Evolutionary conservation across 805 yeast species (phyloP), one percentile per base, ranked within the genome.

Genomic region (Yarrowia sp.): DNA sequence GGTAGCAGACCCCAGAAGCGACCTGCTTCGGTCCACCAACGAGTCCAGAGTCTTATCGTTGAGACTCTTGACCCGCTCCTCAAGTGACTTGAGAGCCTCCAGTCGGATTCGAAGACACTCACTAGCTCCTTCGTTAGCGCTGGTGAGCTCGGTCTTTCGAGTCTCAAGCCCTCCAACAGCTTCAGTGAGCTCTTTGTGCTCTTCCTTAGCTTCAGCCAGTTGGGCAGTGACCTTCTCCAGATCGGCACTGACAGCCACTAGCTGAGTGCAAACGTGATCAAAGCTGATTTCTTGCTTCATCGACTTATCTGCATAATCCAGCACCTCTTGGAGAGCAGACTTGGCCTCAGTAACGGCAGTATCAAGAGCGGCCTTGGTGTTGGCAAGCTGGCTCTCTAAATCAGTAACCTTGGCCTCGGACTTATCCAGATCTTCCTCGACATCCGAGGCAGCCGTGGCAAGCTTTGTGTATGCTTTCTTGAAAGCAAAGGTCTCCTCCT

Each of bases 21-120:
- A 66, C 60, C 71, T 70, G 15, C 77, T 69, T 51, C 74, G 72
- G 3, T 75, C 78, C 3, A 73, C 47, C 15, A 71, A 68, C 38
- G 75, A 42, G 8, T 71, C 67, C 28, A 69, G 62, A 39, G 77
- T 64, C 50, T 71, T 69, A 2, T 66, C 65, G 44, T 72, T 69
- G 36, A 76, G 68, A 9, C 42, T 61, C 9, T 66, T 69, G 38
- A 72, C 75, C 15, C 78, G 74, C 4, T 67, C 62, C 38, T 73
- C 73, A 9, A 79, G 66, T 13, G 66, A 32, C 43, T 69, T 70
- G 43, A 77, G 69, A 32, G 77, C 73, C 15, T 68, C 67, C 13
- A 71, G 70, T 11, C 77, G 70, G 14, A 66, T 35, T 1, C 53
- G 8, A 17, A 77, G 50, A 35, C 64, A 44, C 51, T 43, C 64